These are phyloP conservation scores for Seminavis robusta DNA, from an alignment of 108 stramenopile species.

Conservation along the genomic window DNA sequence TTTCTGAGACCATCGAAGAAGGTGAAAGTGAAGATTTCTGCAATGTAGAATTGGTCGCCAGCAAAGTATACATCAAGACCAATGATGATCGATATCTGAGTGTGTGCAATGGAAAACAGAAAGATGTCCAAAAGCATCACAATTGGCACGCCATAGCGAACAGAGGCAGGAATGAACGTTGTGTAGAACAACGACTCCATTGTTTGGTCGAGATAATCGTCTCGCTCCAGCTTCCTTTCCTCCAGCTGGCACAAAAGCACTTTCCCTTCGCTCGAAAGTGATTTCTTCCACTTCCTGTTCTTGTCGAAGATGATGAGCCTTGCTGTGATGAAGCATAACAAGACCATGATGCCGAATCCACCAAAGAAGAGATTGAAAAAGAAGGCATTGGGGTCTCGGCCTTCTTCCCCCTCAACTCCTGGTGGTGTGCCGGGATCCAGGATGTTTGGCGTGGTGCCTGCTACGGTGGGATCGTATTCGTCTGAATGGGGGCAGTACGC, in stretches of 20 bases:
- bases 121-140: conserved; percentile 49
- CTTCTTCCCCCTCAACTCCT: no score
- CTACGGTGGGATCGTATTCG: conserved; percentile 23
- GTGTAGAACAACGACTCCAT: conserved; percentile 45
- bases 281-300: conserved; percentile 24
- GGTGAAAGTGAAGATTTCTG: conserved; percentile 53
- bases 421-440: no score
- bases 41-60: conserved; percentile 45
- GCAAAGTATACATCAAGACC: conserved; percentile 52
- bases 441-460: no score
- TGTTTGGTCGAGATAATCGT: conserved; percentile 36
- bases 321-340: no score
- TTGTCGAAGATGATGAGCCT: conserved; percentile 5
- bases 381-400: no score
- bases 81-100: conserved; percentile 42
- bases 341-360: no score
- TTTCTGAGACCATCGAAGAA: conserved; percentile 47
- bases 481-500: conserved; percentile 27
- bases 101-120: conserved; percentile 60
- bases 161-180: conserved; percentile 24
- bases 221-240: conserved; percentile 16
- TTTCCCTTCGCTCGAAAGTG: conserved; percentile 16
- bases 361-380: no score
- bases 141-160: conserved; percentile 54
- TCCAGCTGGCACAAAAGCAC: conserved; percentile 15